A percentile compares a stretch with the other conserved stretches of the same genome.
Conservation (phyloP, 1,284 basidiomycete species). For the Schizophyllum amplum region DNA sequence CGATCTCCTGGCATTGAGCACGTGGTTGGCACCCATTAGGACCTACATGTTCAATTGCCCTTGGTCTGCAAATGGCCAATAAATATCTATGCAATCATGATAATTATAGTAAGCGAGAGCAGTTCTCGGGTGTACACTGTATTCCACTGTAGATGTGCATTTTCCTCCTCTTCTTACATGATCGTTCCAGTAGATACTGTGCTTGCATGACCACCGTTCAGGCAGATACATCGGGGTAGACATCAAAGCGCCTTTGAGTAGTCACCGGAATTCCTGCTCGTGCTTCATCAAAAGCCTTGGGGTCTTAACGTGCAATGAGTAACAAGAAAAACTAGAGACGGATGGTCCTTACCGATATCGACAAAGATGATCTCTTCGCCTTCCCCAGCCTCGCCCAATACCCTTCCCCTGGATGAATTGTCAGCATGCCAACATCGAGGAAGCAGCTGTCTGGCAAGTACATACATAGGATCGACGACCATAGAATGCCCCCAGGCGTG, state of each 20-base stretch:
- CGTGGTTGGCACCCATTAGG: too few relatives aligned
- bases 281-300: conserved; percentile 59
- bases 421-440: conserved; percentile 7
- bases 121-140: too few relatives aligned
- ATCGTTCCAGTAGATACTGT: too few relatives aligned
- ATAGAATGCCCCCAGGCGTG: conserved; percentile 94
- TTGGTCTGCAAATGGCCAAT: too few relatives aligned
- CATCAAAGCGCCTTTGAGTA: conserved; percentile 84
- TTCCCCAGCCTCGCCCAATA: conserved; percentile 75
- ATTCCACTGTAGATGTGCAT: too few relatives aligned
- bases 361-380: conserved; percentile 76
- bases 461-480: conserved; percentile 85
- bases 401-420: conserved; percentile 55
- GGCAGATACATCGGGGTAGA: conserved; percentile 66
- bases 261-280: conserved; percentile 84
- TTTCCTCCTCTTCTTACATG: too few relatives aligned
- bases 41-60: too few relatives aligned
- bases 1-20: neutral
- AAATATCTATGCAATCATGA: too few relatives aligned
- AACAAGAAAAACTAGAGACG: neutral
- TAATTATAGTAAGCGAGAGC: too few relatives aligned
- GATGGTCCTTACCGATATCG: conserved; percentile 62
- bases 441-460: conserved; percentile 8
- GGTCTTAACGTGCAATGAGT: conserved; percentile 41
- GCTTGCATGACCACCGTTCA: too few relatives aligned